A percentile compares a stretch with the other conserved stretches of the same genome.
Evolutionary conservation across 1,139 yeast genomes (phyloP).

Genomic region (Meyerozyma guilliermondii): DNA sequence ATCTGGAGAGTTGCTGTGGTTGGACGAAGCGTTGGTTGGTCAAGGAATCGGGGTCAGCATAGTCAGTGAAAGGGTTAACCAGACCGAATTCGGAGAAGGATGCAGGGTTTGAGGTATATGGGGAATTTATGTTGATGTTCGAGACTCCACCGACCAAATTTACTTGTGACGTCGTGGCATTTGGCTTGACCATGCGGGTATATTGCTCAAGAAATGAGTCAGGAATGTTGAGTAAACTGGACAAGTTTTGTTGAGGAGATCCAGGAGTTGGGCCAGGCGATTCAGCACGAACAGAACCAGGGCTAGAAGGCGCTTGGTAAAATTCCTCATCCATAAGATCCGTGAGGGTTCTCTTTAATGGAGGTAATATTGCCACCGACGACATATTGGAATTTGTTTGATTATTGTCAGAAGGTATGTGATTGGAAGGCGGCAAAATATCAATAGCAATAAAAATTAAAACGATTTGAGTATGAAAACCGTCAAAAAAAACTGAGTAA

Average conservation of each 20-base stretch:
- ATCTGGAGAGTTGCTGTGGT: conserved; percentile 6
- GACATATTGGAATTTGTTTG: conserved; percentile 26
- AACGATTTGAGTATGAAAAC: not conserved
- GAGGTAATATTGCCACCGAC: conserved; percentile 42
- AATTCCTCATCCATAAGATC: conserved; percentile 66
- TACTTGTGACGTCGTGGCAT: not conserved
- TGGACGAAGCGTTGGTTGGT: conserved; percentile 15
- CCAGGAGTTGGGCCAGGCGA: conserved; percentile 1
- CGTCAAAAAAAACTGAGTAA: not conserved
- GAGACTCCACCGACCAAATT: not conserved
- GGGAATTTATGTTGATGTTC: not conserved
- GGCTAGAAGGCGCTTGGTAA: conserved; percentile 39
- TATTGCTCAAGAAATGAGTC: conserved; percentile 29
- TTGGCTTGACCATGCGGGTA: conserved; percentile 6
- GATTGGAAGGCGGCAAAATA: not conserved
- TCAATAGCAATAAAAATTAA: not conserved
- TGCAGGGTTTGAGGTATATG: not conserved
- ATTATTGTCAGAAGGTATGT: not conserved
- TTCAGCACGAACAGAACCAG: conserved; percentile 3
- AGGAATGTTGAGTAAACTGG: conserved; percentile 27
- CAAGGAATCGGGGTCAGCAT: conserved; percentile 35
- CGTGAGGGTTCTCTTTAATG: conserved; percentile 48
- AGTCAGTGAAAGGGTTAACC: conserved; percentile 31
- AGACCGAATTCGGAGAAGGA: conserved; percentile 1
- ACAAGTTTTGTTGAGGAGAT: conserved; percentile 13